Evolutionary conservation across 257 asterid species (phyloP).

Genomic region (Mitragyna speciosa): DNA sequence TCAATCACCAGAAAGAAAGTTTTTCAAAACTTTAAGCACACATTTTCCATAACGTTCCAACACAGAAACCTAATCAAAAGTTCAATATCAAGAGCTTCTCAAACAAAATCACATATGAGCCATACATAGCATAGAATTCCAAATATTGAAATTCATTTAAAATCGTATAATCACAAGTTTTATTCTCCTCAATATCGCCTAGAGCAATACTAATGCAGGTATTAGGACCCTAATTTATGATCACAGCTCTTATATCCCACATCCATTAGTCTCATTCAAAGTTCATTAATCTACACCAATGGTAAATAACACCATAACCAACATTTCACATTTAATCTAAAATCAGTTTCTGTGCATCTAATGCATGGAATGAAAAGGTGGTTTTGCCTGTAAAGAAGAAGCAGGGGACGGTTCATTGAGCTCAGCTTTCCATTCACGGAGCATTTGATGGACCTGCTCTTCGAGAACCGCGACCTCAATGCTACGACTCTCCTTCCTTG

Average conservation of each 20-base stretch:
- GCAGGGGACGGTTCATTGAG: slow-evolving; percentile 97
- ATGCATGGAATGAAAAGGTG: not conserved
- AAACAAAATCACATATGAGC: not conserved
- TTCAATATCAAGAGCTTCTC: not conserved
- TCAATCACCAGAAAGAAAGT: not conserved
- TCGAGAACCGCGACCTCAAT: slow-evolving; percentile 78
- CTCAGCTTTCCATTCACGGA: slow-evolving; percentile 95
- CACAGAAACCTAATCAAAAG: not conserved
- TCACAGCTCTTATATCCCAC: not conserved
- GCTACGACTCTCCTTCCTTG: slow-evolving; percentile 88
- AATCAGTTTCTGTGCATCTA: not conserved
- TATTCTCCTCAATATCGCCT: not conserved
- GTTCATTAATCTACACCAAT: no score
- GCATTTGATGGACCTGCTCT: slow-evolving; percentile 98
- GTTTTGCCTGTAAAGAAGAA: slow-evolving; percentile 78
- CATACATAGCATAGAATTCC: not conserved
- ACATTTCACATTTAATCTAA: not conserved
- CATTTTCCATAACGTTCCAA: not conserved
- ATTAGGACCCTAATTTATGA: not conserved
- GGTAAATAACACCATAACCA: not conserved
- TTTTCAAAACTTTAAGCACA: not conserved
- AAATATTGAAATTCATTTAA: not conserved
- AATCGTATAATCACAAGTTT: not conserved
- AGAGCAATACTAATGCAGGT: not conserved
- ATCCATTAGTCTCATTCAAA: not conserved